Base-by-base conservation (phyloP, 257 asterid species). In the Ballota nigra region DNA sequence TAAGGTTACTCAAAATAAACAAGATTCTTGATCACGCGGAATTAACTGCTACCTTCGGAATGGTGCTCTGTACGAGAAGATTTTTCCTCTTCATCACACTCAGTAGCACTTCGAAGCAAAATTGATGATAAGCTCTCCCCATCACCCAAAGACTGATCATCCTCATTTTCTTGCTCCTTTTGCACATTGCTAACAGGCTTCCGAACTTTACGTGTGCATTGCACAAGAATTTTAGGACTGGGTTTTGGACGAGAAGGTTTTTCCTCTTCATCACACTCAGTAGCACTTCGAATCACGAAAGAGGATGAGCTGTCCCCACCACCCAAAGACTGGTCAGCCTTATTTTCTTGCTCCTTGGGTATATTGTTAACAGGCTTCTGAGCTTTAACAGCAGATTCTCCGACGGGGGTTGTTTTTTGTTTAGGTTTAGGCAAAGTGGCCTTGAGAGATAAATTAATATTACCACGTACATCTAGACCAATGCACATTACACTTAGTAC, bases 391-490 rank as follows among this genome's bases (percentile, higher is more conserved):
- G 70, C 72, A 51, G 81, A 67, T 63, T 73, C 85, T 57, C 47
- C 77, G 4, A 55, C 74, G 47, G 73, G 40, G 57, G 62, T 67
- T 58, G 77, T 36, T 72, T 79, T 79, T 60, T 90, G 78, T 68
- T 43, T 75, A 58, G 74, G 73, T 72, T 66, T 70, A 6, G 92
- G 87, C 58, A 68, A 65, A 73, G 85, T 88, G 74, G 98, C 96
- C 84, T 95, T 95, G 65, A 95, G 87, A 49, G 98, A 95, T 86
- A 95, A 83, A 74, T 82, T 89, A 70, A 88, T 70, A 83, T 95
- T 92, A 12, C 99, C 99, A 36, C 97, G 96, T 64, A 85, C 86
- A 15, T 92, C 99, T 71, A 88, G 85, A 60, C 92, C 98, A 65
- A 95, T 89, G 86, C 99, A 95, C 97, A 86, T 95, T 61, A 89